phyloP scores from a whole-genome alignment of 23 red algal species.

The Gracilaria caudata region DNA sequence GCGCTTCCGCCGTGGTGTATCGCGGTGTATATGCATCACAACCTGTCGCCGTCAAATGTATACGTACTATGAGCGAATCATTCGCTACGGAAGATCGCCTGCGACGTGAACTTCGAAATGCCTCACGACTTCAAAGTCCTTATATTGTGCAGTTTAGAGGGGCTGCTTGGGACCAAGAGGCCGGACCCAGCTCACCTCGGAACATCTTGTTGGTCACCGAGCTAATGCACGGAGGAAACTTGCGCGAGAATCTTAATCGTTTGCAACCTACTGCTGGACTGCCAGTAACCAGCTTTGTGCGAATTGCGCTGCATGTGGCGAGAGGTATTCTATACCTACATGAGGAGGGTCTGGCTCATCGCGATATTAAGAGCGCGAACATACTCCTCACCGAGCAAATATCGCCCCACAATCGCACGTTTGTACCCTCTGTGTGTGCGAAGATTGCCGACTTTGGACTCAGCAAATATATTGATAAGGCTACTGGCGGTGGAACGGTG shows the following conservation, averaged over 20 bases:
- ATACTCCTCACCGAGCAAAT: constrained; percentile 72
- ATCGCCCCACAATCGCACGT: background rate
- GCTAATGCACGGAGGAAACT: constrained; percentile 81
- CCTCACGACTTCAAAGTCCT: constrained; percentile 38
- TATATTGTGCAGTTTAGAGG: constrained; percentile 73
- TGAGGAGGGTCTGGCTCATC: constrained; percentile 66
- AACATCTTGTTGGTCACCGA: constrained; percentile 76
- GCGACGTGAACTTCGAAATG: constrained; percentile 67
- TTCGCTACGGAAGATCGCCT: constrained; percentile 59
- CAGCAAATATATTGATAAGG: constrained; percentile 70
- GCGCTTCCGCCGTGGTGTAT: constrained; percentile 59
- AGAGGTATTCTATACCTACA: constrained; percentile 76
- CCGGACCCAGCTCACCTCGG: constrained; percentile 38
- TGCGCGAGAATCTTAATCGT: constrained; percentile 62
- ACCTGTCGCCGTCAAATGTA: constrained; percentile 66
- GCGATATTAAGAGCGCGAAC: constrained; percentile 86
- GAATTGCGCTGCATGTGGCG: constrained; percentile 64
- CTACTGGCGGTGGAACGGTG: constrained; percentile 67
- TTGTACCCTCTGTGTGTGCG: constrained; percentile 34
- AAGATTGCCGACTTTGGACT: constrained; percentile 89
- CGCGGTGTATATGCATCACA: constrained; percentile 28
- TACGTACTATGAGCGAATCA: constrained; percentile 63
- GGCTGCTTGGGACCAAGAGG: constrained; percentile 70
- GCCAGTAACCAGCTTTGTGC: constrained; percentile 45
- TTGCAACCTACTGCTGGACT: constrained; percentile 21